Percentiles rank a stretch among this genome's conserved stretches.
Evolutionary conservation across 179 eudicot genomes (phyloP).

Genomic region (Heliamphora pulchella): DNA sequence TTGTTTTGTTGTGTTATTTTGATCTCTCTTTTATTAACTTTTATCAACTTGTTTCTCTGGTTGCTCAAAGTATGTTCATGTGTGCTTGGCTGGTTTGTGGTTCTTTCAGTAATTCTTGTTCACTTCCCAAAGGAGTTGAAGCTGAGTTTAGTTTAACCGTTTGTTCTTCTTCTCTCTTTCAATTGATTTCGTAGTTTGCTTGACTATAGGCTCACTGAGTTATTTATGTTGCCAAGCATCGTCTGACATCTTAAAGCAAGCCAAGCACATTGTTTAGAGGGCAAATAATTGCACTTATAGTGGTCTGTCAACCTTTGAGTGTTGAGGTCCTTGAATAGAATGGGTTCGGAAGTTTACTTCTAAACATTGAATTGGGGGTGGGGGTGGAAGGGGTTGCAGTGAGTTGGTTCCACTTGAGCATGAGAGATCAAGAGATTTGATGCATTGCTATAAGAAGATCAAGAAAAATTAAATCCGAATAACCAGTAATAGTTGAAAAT

Average conservation of each 20-base stretch:
- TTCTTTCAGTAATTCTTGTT: background rate
- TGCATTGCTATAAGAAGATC: too few relatives aligned
- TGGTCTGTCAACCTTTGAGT: background rate
- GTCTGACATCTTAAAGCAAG: background rate
- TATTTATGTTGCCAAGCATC: background rate
- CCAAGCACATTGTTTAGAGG: background rate
- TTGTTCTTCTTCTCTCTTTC: background rate
- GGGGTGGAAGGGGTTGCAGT: background rate
- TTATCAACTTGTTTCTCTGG: background rate
- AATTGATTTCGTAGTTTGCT: background rate
- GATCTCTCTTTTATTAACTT: background rate
- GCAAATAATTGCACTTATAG: background rate
- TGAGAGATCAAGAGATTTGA: background rate
- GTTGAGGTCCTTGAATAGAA: background rate
- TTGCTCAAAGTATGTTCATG: background rate
- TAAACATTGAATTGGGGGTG: background rate
- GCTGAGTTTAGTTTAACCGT: background rate
- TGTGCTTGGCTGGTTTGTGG: background rate
- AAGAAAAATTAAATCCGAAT: too few relatives aligned
- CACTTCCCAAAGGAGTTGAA: background rate
- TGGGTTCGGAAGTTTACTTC: too few relatives aligned
- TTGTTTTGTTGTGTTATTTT: background rate
- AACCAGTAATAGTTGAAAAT: too few relatives aligned
- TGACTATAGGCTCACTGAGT: background rate
- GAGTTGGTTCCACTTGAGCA: background rate